Evolutionary conservation across 495 filamentous ascomycete genomes (phyloP).

Genomic region (Penicillium argentinense): DNA sequence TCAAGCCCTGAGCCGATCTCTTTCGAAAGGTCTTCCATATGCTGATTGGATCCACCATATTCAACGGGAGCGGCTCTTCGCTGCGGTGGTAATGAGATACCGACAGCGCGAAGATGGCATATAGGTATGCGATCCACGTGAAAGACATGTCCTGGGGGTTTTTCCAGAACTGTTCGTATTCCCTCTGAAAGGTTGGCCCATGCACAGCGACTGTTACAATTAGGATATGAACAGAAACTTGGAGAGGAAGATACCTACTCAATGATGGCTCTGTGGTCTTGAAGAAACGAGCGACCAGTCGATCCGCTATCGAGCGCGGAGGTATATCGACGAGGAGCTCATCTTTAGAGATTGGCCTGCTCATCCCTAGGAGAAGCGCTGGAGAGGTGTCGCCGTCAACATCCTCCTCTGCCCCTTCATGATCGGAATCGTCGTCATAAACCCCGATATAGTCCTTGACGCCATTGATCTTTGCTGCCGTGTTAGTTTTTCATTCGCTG

Average conservation of each 20-base stretch:
- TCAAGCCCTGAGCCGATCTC: constrained; percentile 32
- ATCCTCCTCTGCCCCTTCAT: constrained; percentile 24
- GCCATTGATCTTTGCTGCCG: constrained; percentile 45
- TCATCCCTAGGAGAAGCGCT: constrained; percentile 41
- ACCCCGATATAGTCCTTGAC: constrained; percentile 31
- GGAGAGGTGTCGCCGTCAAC: constrained; percentile 27
- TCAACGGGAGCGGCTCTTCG: constrained; percentile 26
- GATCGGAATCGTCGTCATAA: constrained; percentile 23
- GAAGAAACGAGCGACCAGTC: constrained; percentile 47
- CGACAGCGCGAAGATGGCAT: constrained; percentile 32
- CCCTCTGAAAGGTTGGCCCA: constrained; percentile 43
- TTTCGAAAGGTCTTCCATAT: constrained; percentile 27
- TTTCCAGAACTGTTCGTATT: constrained; percentile 42
- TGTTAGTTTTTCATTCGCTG: constrained; percentile 11
- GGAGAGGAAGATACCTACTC: constrained; percentile 21
- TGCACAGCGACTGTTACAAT: constrained; percentile 37
- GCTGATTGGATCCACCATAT: constrained; percentile 14
- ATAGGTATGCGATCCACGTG: constrained; percentile 40
- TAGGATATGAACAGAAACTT: not conserved
- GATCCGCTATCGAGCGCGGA: constrained; percentile 38
- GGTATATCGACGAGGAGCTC: constrained; percentile 46
- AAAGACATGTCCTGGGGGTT: constrained; percentile 31
- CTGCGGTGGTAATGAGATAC: constrained; percentile 29
- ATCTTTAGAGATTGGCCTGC: constrained; percentile 27
- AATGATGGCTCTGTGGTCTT: constrained; percentile 43